phyloP scores from a whole-genome alignment of 2,329 filamentous ascomycete species.

The Trichoderma citrinoviride region DNA sequence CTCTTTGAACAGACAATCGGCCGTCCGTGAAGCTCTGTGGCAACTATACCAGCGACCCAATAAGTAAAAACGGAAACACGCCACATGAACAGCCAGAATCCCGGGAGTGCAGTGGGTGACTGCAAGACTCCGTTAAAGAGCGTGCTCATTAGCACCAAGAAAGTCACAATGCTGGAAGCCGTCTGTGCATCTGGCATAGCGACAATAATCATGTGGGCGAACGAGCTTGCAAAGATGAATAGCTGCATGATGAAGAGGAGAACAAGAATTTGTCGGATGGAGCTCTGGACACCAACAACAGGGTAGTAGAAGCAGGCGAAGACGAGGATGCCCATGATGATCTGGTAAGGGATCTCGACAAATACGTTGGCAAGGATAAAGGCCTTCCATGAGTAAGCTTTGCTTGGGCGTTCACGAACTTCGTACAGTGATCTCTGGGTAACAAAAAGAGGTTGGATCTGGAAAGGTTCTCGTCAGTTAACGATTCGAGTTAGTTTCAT shows the following conservation, averaged over 20 bases:
- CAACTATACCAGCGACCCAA: conserved; percentile 64
- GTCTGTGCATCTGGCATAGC: conserved; percentile 67
- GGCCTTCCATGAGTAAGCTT: conserved; percentile 71
- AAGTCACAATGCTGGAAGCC: conserved; percentile 60
- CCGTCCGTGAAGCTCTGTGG: conserved; percentile 60
- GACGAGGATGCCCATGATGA: conserved; percentile 60
- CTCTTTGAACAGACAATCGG: conserved; percentile 48
- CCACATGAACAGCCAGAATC: conserved; percentile 78
- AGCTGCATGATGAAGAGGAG: conserved; percentile 64
- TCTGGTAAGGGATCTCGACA: conserved; percentile 71
- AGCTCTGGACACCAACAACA: conserved; percentile 47
- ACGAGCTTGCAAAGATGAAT: conserved; percentile 69
- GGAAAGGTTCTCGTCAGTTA: conserved; percentile 7
- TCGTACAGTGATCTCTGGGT: conserved; percentile 73
- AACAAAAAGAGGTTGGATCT: conserved; percentile 74
- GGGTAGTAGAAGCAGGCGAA: conserved; percentile 69
- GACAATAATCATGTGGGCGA: conserved; percentile 71
- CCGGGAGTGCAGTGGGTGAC: conserved; percentile 55
- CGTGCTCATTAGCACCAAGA: conserved; percentile 57
- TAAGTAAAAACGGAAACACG: conserved; percentile 63
- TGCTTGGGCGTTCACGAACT: conserved; percentile 70
- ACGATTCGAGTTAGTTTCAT: conserved; percentile 30
- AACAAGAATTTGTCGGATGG: conserved; percentile 61
- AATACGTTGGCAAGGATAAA: conserved; percentile 71
- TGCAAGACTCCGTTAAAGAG: conserved; percentile 66